Evolutionary conservation across 257 asterid species (phyloP).

Genomic region (Solanum stenotomum): DNA sequence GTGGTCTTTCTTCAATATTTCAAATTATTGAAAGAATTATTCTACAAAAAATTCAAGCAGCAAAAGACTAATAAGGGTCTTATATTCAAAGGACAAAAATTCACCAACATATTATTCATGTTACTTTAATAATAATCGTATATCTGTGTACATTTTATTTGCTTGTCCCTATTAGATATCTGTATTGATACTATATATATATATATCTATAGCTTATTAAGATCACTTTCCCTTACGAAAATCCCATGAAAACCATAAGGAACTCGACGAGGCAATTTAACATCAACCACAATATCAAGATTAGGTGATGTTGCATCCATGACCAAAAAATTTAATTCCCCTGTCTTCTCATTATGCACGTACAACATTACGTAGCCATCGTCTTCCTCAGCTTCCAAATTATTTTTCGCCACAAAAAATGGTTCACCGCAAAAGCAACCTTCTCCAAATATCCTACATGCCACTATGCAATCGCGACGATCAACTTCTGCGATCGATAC

Average conservation of each 20-base stretch:
- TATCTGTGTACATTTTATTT: too few relatives aligned
- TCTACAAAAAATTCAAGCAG: too few relatives aligned
- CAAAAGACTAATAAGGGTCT: too few relatives aligned
- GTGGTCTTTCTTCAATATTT: slow-evolving; percentile 21
- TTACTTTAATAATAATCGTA: too few relatives aligned
- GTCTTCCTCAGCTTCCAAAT: slow-evolving; percentile 49
- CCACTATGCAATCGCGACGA: slow-evolving; percentile 31
- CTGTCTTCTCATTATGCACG: slow-evolving; percentile 49
- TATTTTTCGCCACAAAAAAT: slow-evolving; percentile 36
- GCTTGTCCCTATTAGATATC: too few relatives aligned
- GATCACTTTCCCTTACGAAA: slow-evolving; percentile 40
- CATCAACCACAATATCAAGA: slow-evolving; percentile 56
- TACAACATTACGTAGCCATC: slow-evolving; percentile 64
- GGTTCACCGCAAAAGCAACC: slow-evolving; percentile 34
- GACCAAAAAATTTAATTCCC: slow-evolving; percentile 57
- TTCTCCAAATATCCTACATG: slow-evolving; percentile 16
- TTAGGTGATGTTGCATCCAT: slow-evolving; percentile 69
- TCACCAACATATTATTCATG: too few relatives aligned
- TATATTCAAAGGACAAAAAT: too few relatives aligned
- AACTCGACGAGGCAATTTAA: slow-evolving; percentile 57
- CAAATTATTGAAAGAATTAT: too few relatives aligned
- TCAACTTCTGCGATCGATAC: slow-evolving; percentile 20
- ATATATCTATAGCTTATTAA: not conserved
- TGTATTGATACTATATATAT: too few relatives aligned
- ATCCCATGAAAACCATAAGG: slow-evolving; percentile 82